phyloP scores from a whole-genome alignment of 1,284 basidiomycete species.

The Gomphus bonarii region DNA sequence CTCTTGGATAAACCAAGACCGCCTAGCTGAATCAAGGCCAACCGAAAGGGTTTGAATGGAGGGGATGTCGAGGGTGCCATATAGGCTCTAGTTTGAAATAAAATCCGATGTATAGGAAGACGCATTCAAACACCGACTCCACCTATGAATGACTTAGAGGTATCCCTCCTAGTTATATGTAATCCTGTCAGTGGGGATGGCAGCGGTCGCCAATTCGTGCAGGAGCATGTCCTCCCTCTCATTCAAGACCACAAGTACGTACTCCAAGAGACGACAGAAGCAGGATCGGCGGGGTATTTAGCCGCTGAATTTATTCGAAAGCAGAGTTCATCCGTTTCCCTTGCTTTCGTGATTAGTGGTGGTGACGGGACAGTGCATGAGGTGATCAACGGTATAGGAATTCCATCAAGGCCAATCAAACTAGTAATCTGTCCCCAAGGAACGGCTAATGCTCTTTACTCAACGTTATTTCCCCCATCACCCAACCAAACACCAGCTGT shows the following conservation, averaged over 20 bases:
- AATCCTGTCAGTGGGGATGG: slow-evolving; percentile 39
- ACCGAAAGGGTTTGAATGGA: slow-evolving; percentile 60
- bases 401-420: slow-evolving; percentile 8
- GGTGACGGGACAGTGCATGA: slow-evolving; percentile 91
- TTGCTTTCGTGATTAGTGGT: slow-evolving; percentile 58
- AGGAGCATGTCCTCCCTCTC: slow-evolving; percentile 54
- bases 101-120: neutral
- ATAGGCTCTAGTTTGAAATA: neutral
- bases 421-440: slow-evolving; percentile 56
- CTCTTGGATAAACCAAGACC: slow-evolving; percentile 58
- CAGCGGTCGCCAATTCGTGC: slow-evolving; percentile 38
- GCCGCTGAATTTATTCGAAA: slow-evolving; percentile 28
- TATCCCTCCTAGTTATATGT: slow-evolving; percentile 20
- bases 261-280: slow-evolving; percentile 39
- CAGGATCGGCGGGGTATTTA: slow-evolving; percentile 50
- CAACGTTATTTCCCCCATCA: slow-evolving; percentile 42
- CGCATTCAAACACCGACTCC: neutral
- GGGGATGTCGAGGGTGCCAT: slow-evolving; percentile 18
- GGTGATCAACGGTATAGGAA: slow-evolving; percentile 45
- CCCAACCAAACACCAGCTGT: slow-evolving; percentile 14
- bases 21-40: slow-evolving; percentile 84
- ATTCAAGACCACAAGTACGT: slow-evolving; percentile 32
- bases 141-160: neutral
- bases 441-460: slow-evolving; percentile 92
- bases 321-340: slow-evolving; percentile 11